Evolutionary conservation across 1,284 basidiomycete species (phyloP), one percentile per base, ranked within the genome.

Genomic region (Melampsora larici-populina): DNA sequence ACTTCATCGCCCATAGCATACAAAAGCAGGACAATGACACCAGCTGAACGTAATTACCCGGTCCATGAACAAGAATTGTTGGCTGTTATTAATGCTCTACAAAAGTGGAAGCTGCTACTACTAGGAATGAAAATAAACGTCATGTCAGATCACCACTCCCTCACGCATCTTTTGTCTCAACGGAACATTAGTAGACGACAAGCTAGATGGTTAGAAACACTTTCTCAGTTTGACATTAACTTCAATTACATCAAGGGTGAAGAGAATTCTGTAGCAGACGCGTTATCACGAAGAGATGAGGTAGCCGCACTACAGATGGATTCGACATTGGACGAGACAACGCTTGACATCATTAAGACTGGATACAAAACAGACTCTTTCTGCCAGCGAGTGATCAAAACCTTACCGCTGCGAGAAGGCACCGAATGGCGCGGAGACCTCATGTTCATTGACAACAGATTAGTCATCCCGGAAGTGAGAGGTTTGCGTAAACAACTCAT

Each of bases 401-500:
- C 21, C 7, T 1, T 76, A 65, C 64, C 51, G 31, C 29, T 55
- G 0, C 29, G 63, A 33, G 65, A 60, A 36, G 13, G 55, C 46
- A 51, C 40, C 6, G n/a, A 29, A 15, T 18, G 13, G 11, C 21
- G 65, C 0, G 70, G 82, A 26, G 81, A 80, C 0, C 79, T 86
- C 0, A 80, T 85, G 46, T 86, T 81, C 73, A 77, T 85, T 18
- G 82, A 81, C 0, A 48, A 73, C 0, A 70, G 82, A 0, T 78
- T 86, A 0, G 78, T 86, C 4, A 83, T 86, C 6, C 86, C 85
- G 0, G 66, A 73, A 0, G 58, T 40, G 6, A 40, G 43, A 0
- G 51, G 74, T 1, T 9, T 85, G 1, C 79, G 82, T 7, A 80
- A 83, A 49, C 43, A 69, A n/a, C 72, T 85, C 0, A 83, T 81